These are phyloP conservation scores for Schizonepeta tenuifolia DNA, from an alignment of 257 asterid genomes.

Conservation along the genomic window DNA sequence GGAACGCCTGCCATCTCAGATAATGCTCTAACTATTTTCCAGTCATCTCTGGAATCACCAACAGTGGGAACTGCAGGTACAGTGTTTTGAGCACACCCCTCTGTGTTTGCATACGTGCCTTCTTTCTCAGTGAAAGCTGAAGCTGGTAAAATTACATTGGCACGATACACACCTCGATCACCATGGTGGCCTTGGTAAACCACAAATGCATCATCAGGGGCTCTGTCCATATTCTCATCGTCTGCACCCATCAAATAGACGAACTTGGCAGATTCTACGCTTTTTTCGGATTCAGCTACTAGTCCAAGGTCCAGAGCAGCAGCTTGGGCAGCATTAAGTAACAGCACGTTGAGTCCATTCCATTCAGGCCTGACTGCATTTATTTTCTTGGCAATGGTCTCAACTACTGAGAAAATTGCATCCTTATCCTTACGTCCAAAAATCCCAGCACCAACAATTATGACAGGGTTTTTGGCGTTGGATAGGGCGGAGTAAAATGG, in stretches of 20 bases:
- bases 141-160: slow-evolving; percentile 89
- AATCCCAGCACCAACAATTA: slow-evolving; percentile 84
- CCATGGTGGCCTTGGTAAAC: slow-evolving; percentile 99
- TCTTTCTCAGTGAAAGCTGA: slow-evolving; percentile 95
- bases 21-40: slow-evolving; percentile 88
- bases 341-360: slow-evolving; percentile 83
- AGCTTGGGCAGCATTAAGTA: slow-evolving; percentile 92
- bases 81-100: slow-evolving; percentile 87
- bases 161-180: slow-evolving; percentile 86
- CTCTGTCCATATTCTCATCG: slow-evolving; percentile 73
- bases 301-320: slow-evolving; percentile 99
- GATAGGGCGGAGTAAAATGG: slow-evolving; percentile 69
- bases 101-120: slow-evolving; percentile 90
- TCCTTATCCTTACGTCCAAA: slow-evolving; percentile 81
- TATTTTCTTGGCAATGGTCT: slow-evolving; percentile 63
- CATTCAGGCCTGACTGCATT: slow-evolving; percentile 83
- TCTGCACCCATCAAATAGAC: slow-evolving; percentile 96
- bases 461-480: slow-evolving; percentile 82
- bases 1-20: slow-evolving; percentile 76
- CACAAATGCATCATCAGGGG: slow-evolving; percentile 86
- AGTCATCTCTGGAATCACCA: slow-evolving; percentile 95
- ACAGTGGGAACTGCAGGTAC: slow-evolving; percentile 97
- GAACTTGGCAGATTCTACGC: slow-evolving; percentile 81
- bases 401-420: slow-evolving; percentile 71
- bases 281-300: slow-evolving; percentile 71